phyloP scores from a whole-genome alignment of 2,329 filamentous ascomycete genomes.

The Ceratocystis papillata region DNA sequence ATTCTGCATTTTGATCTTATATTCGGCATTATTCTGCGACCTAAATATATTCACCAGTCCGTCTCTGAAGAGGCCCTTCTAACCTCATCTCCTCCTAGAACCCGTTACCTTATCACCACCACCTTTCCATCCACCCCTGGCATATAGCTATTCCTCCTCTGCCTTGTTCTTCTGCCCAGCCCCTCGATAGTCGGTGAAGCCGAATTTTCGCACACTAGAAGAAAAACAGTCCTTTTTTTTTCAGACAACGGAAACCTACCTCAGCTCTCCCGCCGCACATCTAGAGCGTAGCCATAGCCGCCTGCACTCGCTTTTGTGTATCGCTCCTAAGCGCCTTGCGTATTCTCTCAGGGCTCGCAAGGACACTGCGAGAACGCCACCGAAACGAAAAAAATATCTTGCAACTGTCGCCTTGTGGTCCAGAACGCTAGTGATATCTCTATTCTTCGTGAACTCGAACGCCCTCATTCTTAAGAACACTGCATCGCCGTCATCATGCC shows the following conservation, averaged over 20 bases:
- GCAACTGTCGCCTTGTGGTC: background rate
- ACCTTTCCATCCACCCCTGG: background rate
- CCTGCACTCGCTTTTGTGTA: background rate
- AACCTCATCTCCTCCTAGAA: background rate
- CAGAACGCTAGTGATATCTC: background rate
- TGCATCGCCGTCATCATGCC: background rate
- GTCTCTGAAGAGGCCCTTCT: background rate
- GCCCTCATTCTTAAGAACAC: background rate
- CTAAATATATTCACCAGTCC: background rate
- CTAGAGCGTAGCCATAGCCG: background rate
- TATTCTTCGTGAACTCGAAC: background rate
- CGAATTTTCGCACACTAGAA: conserved; percentile 6
- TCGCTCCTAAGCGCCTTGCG: background rate
- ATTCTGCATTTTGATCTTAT: background rate
- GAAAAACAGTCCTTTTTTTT: conserved; percentile 18
- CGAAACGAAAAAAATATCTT: background rate
- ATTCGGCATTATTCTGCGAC: background rate
- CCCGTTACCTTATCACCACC: background rate
- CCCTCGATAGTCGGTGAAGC: conserved; percentile 26
- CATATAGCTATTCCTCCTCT: background rate
- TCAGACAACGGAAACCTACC: background rate
- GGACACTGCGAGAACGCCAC: background rate
- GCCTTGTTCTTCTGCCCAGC: background rate
- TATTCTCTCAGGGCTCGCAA: background rate
- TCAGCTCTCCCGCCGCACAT: background rate